Evolutionary conservation across 2,329 filamentous ascomycete species (phyloP), one percentile per base, ranked within the genome.

Genomic region (Tolypocladium ophioglossoides): DNA sequence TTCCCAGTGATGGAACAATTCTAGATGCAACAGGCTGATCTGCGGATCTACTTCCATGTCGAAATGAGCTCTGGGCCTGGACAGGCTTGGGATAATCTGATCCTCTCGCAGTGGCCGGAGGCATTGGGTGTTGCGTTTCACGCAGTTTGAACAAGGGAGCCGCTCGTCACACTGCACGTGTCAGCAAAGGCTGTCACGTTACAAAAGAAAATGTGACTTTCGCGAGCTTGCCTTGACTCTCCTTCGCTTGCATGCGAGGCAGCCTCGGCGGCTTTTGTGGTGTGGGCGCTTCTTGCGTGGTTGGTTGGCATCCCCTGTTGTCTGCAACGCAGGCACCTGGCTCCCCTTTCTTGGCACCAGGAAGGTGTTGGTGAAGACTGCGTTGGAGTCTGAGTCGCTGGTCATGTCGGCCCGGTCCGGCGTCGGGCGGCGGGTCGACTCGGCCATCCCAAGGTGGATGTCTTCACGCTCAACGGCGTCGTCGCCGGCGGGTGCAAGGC

Each of bases 1-100:
- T 27, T 64, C 59, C 49, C 66, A 68, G 56, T 68, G 64, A 55
- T 66, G 57, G 54, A 69, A 63, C 32, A 69, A 59, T 50, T 68
- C 64, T 54, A 69, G 58, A 49, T 69, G 65, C 18, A 68, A 51
- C 5, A 67, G 54, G 48, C 66, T 67, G 49, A 67, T 59, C 10
- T 54, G 56, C 2, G 50, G n/a, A 38, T 54, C 54, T 24, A 35
- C 16, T 41, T 24, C n/a, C 20, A 50, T 20, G 14, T 24, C 38
- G 48, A 48, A 40, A 35, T 50, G 12, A 35, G 48, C 40, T 56
- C 55, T 3, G 41, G 54, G 40, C 35, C 41, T 30, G 52, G 41
- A 41, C 53, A 50, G 35, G 56, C 32, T 27, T 35, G 50, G 44
- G 12, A 35, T 18, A 41, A n/a, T n/a, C 46, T 14, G 24, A 40